Evolutionary conservation across 2,329 filamentous ascomycete species (phyloP).

Genomic region (Zasmidium citrigriseum): DNA sequence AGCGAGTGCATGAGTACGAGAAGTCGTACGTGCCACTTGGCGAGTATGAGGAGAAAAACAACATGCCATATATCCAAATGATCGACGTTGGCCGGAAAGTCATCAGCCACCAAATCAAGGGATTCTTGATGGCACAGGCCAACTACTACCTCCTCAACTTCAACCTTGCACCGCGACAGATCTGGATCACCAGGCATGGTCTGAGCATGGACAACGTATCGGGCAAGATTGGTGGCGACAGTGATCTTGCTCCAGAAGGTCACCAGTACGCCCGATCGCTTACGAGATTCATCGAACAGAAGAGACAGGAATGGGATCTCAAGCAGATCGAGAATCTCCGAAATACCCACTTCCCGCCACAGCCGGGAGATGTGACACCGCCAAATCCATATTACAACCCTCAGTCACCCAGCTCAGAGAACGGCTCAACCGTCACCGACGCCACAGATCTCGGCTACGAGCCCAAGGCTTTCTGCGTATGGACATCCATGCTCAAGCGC

Average conservation of each 20-base stretch:
- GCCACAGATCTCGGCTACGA: conserved; percentile 47
- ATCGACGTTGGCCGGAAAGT: conserved; percentile 96
- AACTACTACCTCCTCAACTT: conserved; percentile 96
- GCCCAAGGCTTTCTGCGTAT: conserved; percentile 89
- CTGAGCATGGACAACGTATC: conserved; percentile 85
- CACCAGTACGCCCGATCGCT: conserved; percentile 76
- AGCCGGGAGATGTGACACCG: conserved; percentile 87
- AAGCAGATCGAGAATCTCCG: conserved; percentile 77
- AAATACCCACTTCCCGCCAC: conserved; percentile 81
- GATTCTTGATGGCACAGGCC: conserved; percentile 88
- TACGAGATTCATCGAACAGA: conserved; percentile 78
- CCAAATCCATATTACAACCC: conserved; percentile 83
- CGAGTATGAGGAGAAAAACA: conserved; percentile 72
- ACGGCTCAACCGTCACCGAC: conserved; percentile 15
- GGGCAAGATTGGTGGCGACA: conserved; percentile 90
- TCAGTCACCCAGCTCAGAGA: conserved; percentile 21
- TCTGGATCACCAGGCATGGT: conserved; percentile 96
- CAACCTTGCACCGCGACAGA: conserved; percentile 91
- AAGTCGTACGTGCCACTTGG: conserved; percentile 91
- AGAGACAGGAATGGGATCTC: conserved; percentile 78
- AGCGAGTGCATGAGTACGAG: conserved; percentile 88
- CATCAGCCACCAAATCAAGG: conserved; percentile 83
- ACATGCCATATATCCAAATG: conserved; percentile 96
- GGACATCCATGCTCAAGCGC: conserved; percentile 95
- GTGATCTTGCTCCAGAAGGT: conserved; percentile 78